phyloP scores from a whole-genome alignment of 1,139 yeast genomes.

The Taiozyma onychis region DNA sequence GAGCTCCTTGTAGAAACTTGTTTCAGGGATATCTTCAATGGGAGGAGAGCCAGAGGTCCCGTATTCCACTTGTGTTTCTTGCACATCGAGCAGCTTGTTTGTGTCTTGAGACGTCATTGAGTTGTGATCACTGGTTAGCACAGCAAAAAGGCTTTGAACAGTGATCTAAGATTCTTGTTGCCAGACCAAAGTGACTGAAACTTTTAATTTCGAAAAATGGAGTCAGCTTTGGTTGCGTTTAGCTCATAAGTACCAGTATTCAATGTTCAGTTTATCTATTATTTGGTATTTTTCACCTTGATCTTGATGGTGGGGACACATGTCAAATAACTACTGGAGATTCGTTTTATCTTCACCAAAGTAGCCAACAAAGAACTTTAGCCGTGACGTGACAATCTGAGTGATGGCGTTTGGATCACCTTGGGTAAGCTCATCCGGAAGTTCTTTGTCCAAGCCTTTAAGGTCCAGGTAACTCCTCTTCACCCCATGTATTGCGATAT shows the following conservation, averaged over 20 bases:
- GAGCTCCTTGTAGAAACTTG: slow-evolving; percentile 25
- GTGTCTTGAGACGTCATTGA: background rate
- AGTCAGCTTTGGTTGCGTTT: background rate
- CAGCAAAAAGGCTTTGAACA: too few relatives aligned
- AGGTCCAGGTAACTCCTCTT: slow-evolving; percentile 33
- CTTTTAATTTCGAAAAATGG: too few relatives aligned
- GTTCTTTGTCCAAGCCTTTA: slow-evolving; percentile 34
- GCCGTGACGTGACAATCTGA: slow-evolving; percentile 27
- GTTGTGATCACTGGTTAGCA: too few relatives aligned
- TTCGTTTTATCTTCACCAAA: slow-evolving; percentile 28
- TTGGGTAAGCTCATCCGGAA: slow-evolving; percentile 19
- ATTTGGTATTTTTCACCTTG: background rate
- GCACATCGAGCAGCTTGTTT: background rate
- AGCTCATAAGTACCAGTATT: background rate
- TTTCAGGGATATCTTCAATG: background rate
- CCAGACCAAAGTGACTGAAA: too few relatives aligned
- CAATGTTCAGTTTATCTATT: too few relatives aligned
- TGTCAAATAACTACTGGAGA: slow-evolving; percentile 43
- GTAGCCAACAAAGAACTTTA: slow-evolving; percentile 23
- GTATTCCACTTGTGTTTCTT: background rate
- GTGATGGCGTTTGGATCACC: slow-evolving; percentile 3
- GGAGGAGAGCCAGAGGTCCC: background rate
- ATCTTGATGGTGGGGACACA: slow-evolving; percentile 28
- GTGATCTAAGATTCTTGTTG: too few relatives aligned
- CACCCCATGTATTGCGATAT: background rate